Evolutionary conservation across 179 eudicot genomes (phyloP), one percentile per base, ranked within the genome.

Genomic region (Beta lomatogona): DNA sequence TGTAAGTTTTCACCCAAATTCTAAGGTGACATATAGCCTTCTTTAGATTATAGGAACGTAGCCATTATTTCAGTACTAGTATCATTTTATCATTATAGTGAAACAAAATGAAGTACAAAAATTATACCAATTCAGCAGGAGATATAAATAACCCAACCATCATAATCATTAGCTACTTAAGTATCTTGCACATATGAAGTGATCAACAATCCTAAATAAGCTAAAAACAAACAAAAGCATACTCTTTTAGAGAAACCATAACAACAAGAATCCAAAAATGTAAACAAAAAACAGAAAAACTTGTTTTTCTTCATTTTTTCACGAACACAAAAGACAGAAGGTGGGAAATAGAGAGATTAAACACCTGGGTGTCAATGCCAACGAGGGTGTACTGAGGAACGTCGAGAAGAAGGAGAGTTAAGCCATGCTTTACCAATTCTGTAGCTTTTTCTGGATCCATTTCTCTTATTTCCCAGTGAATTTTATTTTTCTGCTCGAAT

Each of bases 341-440:
- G 21, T 3, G 9, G 5, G 14, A 64, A 44, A n/a, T 50, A 66
- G 44, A 73, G 19, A 31, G 25, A 7, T 12, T 52, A 45, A 28
- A 28, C 57, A 92, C 98, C 95, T 95, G 99, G 72, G 97, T 95
- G 77, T 95, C 99, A 63, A 95, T 87, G 71, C 94, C 99, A 74
- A 95, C 45, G 48, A 93, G 93, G 31, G 99, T 95, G 81, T 73
- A 86, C 70, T 87, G 98, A 59, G 99, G 99, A 83, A 95, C 98
- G 64, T 94, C 92, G 45, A 95, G 95, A 3, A 92, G 84, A n/a
- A 95, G 89, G 57, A 95, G 93, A 44, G 95, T 87, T 6, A 90
- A 89, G 77, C 98, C 94, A 14, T 89, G 85, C 80, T 92, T 92
- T 6, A 92, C 97, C 7, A 93, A 55, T 71, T 88, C 92, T 68